Base-by-base conservation (phyloP, 495 filamentous ascomycete species). In the Parachaetomium inaequale region DNA sequence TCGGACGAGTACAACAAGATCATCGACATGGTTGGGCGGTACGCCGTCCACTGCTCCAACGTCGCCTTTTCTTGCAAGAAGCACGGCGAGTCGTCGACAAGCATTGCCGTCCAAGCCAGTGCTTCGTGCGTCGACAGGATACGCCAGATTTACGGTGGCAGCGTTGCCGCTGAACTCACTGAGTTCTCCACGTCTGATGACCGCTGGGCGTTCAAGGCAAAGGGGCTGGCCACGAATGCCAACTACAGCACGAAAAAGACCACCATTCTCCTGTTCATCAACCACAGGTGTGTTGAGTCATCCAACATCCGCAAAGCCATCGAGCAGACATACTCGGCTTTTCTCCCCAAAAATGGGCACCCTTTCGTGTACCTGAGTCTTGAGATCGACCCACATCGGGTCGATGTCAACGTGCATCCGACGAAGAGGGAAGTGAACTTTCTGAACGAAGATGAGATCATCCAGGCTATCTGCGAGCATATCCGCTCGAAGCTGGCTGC, bases 401-500 rank as follows among this genome's bases (percentile, higher is more conserved):
- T 99, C 3, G 95, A 99, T 73, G 95, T 99, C 68, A 99, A 99
- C 68, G 87, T 99, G 0, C 95, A 99, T 71, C 95, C 95, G 5
- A 98, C 95, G 3, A 99, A 99, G 72, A 84, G 93, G 54, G 95
- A 99, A 72, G 95, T 99, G 31, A 96, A 98, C 70, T 98, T 99
- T 71, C 81, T 99, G 4, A 96, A 98, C 64, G 95, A 99, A 71
- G 95, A 98, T 66, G 94, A 98, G 66, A 96, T 98, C 57, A 88
- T 96, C 62, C 91, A 96, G 68, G 84, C 82, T 50, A 87, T 99
- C 31, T 96, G 92, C 75, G 83, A 86, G 62, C 87, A 90, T 54
- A 87, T 98, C 53, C 84, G 90, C 49, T 79, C 84, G 14, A 89
- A 90, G 61, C 81, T 99, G 6, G 87, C 90, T 3, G 87, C 90